Evolutionary conservation across 1,139 yeast species (phyloP).

Genomic region (Taiozyma onychis): DNA sequence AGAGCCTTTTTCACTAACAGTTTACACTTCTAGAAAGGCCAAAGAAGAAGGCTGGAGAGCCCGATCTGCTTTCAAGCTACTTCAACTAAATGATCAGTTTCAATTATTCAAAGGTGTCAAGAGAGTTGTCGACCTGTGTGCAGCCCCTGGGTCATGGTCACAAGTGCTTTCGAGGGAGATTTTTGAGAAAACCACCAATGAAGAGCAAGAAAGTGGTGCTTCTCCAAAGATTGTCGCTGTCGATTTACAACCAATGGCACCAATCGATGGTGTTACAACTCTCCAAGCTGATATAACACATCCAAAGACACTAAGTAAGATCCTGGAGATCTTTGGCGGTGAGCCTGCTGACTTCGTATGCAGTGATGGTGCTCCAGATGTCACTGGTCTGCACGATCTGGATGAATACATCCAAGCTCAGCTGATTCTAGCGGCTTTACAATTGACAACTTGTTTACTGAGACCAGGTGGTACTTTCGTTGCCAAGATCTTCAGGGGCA

Average conservation of each 20-base stretch:
- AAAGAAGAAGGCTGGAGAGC: slow-evolving; percentile 98
- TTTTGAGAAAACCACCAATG: slow-evolving; percentile 32
- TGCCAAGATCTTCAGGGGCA: slow-evolving; percentile 92
- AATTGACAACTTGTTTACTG: slow-evolving; percentile 80
- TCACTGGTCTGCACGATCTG: slow-evolving; percentile 91
- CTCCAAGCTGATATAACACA: slow-evolving; percentile 97
- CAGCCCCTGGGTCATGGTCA: slow-evolving; percentile 99
- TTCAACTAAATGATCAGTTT: slow-evolving; percentile 87
- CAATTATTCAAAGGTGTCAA: slow-evolving; percentile 67
- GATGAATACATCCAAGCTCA: slow-evolving; percentile 98
- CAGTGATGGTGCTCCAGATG: slow-evolving; percentile 98
- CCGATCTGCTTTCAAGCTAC: slow-evolving; percentile 86
- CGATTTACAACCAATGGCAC: slow-evolving; percentile 96
- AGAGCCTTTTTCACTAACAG: not conserved
- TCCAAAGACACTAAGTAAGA: slow-evolving; percentile 75
- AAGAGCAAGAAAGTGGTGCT: slow-evolving; percentile 26
- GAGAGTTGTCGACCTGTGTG: slow-evolving; percentile 93
- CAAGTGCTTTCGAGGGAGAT: slow-evolving; percentile 82
- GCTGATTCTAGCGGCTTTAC: slow-evolving; percentile 82
- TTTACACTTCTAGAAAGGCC: slow-evolving; percentile 60
- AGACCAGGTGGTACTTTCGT: slow-evolving; percentile 90
- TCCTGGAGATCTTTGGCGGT: slow-evolving; percentile 79
- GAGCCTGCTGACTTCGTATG: slow-evolving; percentile 93
- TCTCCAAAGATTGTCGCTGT: slow-evolving; percentile 81
- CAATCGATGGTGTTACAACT: slow-evolving; percentile 81